Conservation (phyloP, 805 yeast genomes). For the Tetrapisispora iriomotensis region DNA sequence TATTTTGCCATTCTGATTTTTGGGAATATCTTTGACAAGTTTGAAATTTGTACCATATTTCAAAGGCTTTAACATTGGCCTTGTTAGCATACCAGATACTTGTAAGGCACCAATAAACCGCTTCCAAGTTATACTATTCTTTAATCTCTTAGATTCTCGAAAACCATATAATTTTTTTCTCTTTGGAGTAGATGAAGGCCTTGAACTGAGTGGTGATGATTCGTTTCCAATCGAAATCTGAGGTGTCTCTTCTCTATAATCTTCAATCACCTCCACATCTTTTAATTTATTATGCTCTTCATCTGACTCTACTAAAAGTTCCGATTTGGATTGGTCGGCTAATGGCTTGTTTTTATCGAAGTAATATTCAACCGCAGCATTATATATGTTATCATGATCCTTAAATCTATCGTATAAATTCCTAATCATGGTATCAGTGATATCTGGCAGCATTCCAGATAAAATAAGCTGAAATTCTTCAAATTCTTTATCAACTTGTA, state of each 20-base stretch:
- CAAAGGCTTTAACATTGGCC: slow-evolving; percentile 43
- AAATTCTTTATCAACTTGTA: not conserved
- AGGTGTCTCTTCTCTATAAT: not conserved
- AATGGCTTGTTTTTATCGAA: slow-evolving; percentile 22
- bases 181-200: slow-evolving; percentile 4
- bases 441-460: slow-evolving; percentile 29
- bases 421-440: slow-evolving; percentile 15
- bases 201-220: not conserved
- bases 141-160: slow-evolving; percentile 8
- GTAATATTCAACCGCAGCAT: slow-evolving; percentile 34
- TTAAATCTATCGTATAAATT: slow-evolving; percentile 24
- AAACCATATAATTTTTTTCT: not conserved
- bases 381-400: slow-evolving; percentile 21
- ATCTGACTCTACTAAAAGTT: not conserved
- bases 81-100: slow-evolving; percentile 61
- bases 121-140: slow-evolving; percentile 25
- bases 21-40: slow-evolving; percentile 29
- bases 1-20: slow-evolving; percentile 14
- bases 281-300: not conserved
- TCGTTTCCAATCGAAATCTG: too few species aligned
- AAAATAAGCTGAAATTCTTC: slow-evolving; percentile 16
- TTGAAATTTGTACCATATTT: slow-evolving; percentile 36
- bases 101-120: slow-evolving; percentile 51
- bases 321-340: too few species aligned
- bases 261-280: not conserved